Base-by-base conservation (phyloP, 371 early-diverging fungal species). In the Apophysomyces trapeziformis region DNA sequence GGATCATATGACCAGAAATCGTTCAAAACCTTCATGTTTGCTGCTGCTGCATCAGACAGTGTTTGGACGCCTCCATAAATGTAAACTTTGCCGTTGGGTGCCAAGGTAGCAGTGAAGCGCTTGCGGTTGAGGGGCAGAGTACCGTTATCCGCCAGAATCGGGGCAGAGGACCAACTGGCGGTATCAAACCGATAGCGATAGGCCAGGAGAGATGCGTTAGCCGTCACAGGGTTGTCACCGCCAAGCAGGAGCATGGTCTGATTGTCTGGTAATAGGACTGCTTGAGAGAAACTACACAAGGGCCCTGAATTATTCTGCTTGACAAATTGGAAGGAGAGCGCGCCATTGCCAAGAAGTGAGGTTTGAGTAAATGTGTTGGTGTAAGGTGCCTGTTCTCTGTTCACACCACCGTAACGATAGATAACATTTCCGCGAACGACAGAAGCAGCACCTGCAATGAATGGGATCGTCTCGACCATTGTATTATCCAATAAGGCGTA, bases 1-100 rank as follows among this genome's bases (percentile, higher is more conserved):
- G 62, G 58, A 67, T 67, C 58, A 41, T 56, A 67, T 11, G 57
- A 59, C 67, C 67, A 67, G 18, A 54, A 57, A 32, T 67, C 67
- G 60, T 44, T 54, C 5, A 45, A 16, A 1, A 39, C 6, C 9
- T 47, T 32, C n/a, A 26, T 47, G 32, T 12, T 50, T 5, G 9
- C 47, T 7, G 21, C 9, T 47, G 47, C 18, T 47, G 47, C n/a
- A 7, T 7, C 9, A 38, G 9, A 14, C n/a, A 32, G 44, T 14
- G 43, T 38, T n/a, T 44, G 54, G 38, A 45, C 5, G 21, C 67
- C 67, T 38, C 67, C 67, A 38, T 62, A 44, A 32, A 67, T 57
- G 37, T 67, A 67, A 9, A 67, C 57, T 46, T 67, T 61, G 7
- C 67, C 67, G 62, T 67, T 61, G 16, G 57, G 14, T 13, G 26